phyloP scores from a whole-genome alignment of 192 early-diverging fungal genomes.

The Podochytrium sp. region DNA sequence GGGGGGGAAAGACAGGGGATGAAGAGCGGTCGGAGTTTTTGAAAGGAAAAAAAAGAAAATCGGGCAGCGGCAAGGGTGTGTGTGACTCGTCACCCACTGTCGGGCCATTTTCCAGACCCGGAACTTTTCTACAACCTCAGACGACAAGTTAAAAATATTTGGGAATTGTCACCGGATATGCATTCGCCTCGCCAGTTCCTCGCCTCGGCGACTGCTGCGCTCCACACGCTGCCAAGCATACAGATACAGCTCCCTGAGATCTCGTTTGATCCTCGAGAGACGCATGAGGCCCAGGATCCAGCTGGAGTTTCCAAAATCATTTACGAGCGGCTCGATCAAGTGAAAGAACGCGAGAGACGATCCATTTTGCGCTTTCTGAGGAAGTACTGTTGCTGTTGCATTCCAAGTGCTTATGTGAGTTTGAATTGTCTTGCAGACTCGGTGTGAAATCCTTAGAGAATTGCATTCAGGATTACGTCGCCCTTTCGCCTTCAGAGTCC shows the following conservation, averaged over 20 bases:
- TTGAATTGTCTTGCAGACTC: too few relatives aligned
- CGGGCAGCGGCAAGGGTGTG: not conserved
- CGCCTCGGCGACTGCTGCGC: not conserved
- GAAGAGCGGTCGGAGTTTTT: not conserved
- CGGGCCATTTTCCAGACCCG: not conserved
- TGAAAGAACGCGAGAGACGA: conserved; percentile 17
- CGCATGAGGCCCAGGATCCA: conserved; percentile 19
- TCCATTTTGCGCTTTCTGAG: conserved; percentile 7
- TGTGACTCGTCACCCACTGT: too few relatives aligned
- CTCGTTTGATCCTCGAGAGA: conserved; percentile 16
- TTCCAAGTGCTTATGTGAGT: not conserved
- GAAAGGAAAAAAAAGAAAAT: not conserved
- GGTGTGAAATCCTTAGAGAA: not conserved
- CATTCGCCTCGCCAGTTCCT: not conserved
- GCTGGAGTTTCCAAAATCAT: not conserved
- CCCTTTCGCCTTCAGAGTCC: not conserved
- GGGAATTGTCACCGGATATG: not conserved
- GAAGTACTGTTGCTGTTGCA: not conserved
- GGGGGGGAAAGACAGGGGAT: not conserved
- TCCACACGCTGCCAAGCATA: not conserved
- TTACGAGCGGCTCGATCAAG: conserved; percentile 11
- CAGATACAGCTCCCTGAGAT: conserved; percentile 16
- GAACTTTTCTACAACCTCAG: not conserved
- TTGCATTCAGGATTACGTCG: not conserved
- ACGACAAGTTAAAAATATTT: not conserved